Evolutionary conservation across 192 early-diverging fungal genomes (phyloP).

Genomic region (Backusella psychrophila): DNA sequence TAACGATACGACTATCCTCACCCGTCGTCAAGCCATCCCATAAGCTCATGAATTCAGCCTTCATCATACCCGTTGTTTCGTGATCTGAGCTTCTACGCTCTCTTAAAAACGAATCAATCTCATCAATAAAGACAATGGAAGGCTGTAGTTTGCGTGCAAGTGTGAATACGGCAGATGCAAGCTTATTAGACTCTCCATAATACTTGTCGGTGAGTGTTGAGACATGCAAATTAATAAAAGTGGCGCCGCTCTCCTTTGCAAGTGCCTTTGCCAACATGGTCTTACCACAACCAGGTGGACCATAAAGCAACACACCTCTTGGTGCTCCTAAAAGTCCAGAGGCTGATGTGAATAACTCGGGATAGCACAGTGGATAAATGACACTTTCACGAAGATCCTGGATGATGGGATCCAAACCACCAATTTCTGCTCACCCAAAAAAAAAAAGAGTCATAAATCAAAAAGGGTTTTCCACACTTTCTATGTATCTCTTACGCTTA

Average conservation of each 20-base stretch:
- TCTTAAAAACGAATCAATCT: slow-evolving; percentile 96
- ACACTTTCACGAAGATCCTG: slow-evolving; percentile 91
- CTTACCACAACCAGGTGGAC: slow-evolving; percentile 96
- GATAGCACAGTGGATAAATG: slow-evolving; percentile 93
- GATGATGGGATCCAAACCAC: slow-evolving; percentile 91
- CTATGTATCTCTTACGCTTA: slow-evolving; percentile 47
- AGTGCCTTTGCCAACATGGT: slow-evolving; percentile 99
- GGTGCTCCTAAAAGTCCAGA: slow-evolving; percentile 90
- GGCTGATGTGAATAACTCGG: slow-evolving; percentile 82
- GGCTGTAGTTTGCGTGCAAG: slow-evolving; percentile 94
- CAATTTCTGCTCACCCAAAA: slow-evolving; percentile 58
- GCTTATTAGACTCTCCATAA: slow-evolving; percentile 96
- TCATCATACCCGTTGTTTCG: slow-evolving; percentile 98
- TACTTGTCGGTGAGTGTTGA: slow-evolving; percentile 98
- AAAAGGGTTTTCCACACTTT: neutral
- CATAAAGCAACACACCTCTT: slow-evolving; percentile 94
- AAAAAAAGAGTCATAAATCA: neutral
- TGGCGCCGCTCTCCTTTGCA: slow-evolving; percentile 94
- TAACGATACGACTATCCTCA: slow-evolving; percentile 63
- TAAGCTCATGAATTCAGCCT: slow-evolving; percentile 99
- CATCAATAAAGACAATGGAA: slow-evolving; percentile 98
- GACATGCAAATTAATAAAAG: slow-evolving; percentile 97
- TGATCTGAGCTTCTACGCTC: slow-evolving; percentile 89
- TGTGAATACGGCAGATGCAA: slow-evolving; percentile 90
- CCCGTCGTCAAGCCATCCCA: slow-evolving; percentile 95